Percentiles rank a stretch among this genome's conserved stretches.
Evolutionary conservation across 345 rosid genomes (phyloP).

Genomic region (Eucalyptus lansdowneana): DNA sequence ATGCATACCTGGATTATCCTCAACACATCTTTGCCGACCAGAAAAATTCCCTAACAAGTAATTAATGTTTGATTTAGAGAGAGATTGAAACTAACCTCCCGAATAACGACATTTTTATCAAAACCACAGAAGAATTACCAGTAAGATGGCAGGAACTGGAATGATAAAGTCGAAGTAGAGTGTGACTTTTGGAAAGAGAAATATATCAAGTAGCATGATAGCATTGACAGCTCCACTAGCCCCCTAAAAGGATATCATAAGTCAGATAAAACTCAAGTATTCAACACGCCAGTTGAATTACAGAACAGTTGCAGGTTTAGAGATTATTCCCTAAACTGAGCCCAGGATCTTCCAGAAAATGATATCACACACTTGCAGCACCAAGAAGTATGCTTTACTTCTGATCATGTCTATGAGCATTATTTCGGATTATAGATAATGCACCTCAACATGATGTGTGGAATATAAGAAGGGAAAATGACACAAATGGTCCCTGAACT

Average conservation of each 20-base stretch:
- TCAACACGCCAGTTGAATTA: not conserved
- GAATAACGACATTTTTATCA: not conserved
- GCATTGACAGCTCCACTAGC: constrained; percentile 96
- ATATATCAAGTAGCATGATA: constrained; percentile 77
- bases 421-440: not conserved
- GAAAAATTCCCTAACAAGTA: constrained; percentile 50
- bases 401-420: not conserved
- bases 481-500: accelerated
- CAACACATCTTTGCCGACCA: constrained; percentile 63
- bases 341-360: accelerated
- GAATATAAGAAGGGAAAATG: not conserved
- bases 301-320: not conserved
- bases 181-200: constrained; percentile 69
- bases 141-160: constrained; percentile 79
- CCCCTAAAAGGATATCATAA: constrained; percentile 21
- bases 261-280: not conserved
- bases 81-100: not conserved
- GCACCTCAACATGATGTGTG: not conserved
- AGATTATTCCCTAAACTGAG: not conserved
- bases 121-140: constrained; percentile 35
- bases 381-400: not conserved
- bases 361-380: not conserved
- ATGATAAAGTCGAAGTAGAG: constrained; percentile 51
- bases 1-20: constrained; percentile 57
- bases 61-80: not conserved